A percentile compares a stretch with the other conserved stretches of the same genome.
Conservation (phyloP, 2,329 filamentous ascomycete species). For the Rutstroemia sp. region DNA sequence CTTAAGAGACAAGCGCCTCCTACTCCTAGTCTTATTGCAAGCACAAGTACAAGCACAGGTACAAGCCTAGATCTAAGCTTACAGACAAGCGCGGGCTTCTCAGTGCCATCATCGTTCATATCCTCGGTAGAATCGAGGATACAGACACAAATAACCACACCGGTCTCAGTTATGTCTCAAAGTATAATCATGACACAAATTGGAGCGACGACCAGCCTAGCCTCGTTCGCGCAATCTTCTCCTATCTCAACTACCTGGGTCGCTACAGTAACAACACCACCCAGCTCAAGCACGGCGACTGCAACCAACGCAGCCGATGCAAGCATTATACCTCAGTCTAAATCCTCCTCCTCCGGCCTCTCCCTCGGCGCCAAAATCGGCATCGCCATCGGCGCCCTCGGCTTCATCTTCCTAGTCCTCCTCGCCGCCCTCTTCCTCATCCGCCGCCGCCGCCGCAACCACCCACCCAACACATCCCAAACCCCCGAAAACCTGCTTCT, state of each 20-base stretch:
- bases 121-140: no score
- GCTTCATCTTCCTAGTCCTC: not conserved
- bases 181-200: not conserved
- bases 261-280: not conserved
- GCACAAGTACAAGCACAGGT: no score
- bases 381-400: conserved; percentile 1
- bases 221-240: not conserved
- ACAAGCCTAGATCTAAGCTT: no score
- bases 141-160: not conserved
- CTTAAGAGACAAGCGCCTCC: not conserved
- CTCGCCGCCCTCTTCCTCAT: not conserved
- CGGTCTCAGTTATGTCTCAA: not conserved
- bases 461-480: not conserved
- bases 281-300: not conserved
- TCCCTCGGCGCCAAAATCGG: conserved; percentile 6
- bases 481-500: conserved; percentile 4
- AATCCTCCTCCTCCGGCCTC: not conserved
- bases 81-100: no score
- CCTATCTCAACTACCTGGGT: not conserved
- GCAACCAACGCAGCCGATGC: not conserved
- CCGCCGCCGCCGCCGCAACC: not conserved
- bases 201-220: no score
- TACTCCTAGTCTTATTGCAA: no score
- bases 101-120: no score
- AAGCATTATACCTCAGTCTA: not conserved